phyloP scores from a whole-genome alignment of 2,329 filamentous ascomycete species.

The Fusarium nodosum region DNA sequence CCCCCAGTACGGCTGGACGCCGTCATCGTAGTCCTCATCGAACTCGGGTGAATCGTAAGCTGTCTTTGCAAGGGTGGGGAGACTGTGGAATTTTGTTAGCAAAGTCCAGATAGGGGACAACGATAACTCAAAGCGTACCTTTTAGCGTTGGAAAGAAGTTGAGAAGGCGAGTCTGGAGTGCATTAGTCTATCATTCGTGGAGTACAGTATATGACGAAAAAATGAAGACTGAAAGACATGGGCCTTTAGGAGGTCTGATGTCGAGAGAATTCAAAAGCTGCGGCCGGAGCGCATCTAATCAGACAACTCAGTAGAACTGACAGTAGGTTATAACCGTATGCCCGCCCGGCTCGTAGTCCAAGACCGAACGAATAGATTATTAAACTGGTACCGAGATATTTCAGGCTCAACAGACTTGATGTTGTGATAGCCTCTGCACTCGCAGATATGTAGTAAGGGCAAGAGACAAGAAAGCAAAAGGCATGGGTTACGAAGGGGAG shows the following conservation, averaged over 20 bases:
- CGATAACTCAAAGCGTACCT: conserved; percentile 6
- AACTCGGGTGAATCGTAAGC: neutral
- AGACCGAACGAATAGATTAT: neutral
- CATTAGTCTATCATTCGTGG: conserved; percentile 2
- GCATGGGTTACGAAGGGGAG: neutral
- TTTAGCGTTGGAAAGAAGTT: conserved; percentile 18
- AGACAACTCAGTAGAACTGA: neutral
- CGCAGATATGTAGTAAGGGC: neutral
- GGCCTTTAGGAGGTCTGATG: neutral
- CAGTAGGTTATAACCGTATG: too few species aligned
- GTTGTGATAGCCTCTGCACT: neutral
- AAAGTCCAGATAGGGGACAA: neutral
- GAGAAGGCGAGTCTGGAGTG: neutral
- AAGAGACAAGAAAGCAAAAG: neutral
- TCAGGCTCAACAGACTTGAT: neutral
- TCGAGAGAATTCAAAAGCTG: neutral
- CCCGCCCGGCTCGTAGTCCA: neutral
- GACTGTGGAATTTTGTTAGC: conserved; percentile 18
- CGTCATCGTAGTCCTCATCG: neutral
- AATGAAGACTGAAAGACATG: neutral
- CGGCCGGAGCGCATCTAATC: neutral
- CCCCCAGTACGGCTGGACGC: conserved; percentile 3
- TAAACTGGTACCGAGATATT: too few species aligned
- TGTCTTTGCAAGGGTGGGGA: neutral
- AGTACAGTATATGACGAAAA: neutral